Base-by-base conservation (phyloP, 352 stramenopile species). In the Phytopythium helicoides region DNA sequence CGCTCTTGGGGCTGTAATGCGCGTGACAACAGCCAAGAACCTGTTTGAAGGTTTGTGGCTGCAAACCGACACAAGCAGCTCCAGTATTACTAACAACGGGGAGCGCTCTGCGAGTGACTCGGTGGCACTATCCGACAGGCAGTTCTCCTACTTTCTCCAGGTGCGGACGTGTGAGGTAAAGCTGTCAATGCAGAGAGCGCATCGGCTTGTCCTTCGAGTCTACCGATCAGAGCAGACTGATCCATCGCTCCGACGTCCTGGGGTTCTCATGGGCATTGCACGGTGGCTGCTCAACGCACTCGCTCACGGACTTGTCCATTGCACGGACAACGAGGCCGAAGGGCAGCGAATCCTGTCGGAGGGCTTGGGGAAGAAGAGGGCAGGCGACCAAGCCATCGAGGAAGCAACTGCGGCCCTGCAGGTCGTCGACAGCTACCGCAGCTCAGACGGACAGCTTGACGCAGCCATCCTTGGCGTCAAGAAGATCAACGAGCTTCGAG, bases 71-170 rank as follows among this genome's bases (percentile, higher is more conserved):
- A 15, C 48, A 6, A 25, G 42, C 22, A 39, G 16, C 6, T 7
- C 11, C 22, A 47, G n/a, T 23, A 39, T 39, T 7, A 56, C 54
- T 6, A 59, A 66, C 16, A 21, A 54, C 21, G 19, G n/a, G 3
- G 25, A 50, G n/a, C 21, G 50, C 67, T 19, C 31, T 21, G 31
- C 19, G 12, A 42, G 47, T 22, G 19, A 42, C 34, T 35, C 49
- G 19, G 41, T 76, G 8, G 31, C 67, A 19, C 51, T 85, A 10
- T 74, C 71, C 15, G 80, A 93, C 39, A 74, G 80, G 0, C 80
- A 92, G 53, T 92, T 92, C 61, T 66, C 77, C 0, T 90, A 90
- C 45, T 93, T 93, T 45, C 56, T 93, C 4, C 82, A 91, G 55
- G 80, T 93, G n/a, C 77, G 82, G 9, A 60, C 63, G 41, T 89